Evolutionary conservation across 768 basidiomycete genomes (phyloP), one percentile per base, ranked within the genome.

Genomic region (Boletus reticulatus): DNA sequence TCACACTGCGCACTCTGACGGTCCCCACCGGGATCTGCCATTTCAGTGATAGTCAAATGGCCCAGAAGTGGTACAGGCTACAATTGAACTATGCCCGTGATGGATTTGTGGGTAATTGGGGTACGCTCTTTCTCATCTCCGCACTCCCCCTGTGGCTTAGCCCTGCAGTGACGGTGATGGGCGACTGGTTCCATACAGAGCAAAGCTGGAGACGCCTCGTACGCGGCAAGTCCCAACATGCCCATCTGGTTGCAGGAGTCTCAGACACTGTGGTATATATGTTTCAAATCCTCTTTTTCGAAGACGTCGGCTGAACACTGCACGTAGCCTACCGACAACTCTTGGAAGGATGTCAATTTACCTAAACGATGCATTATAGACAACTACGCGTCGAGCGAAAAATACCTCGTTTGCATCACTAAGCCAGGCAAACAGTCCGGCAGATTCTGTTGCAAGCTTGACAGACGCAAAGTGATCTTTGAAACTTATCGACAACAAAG

Each of bases 141-240:
- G 9, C 17, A 12, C 11, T 19, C 17, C 22, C 2, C 37, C 16
- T 43, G 4, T 16, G 5, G 10, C 22, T 42, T 1, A 29, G 29
- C 7, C 8, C 9, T 29, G 8, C 29, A 29, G 29, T 29, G 29
- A 29, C 29, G 29, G 46, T 27, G 16, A 48, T 7, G 2, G 57
- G 57, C 7, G 52, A 50, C 14, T 58, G 43, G 52, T 45, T 24
- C 5, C 14, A 20, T 2, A 58, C 52, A 1, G 37, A 29, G 10
- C 37, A n/a, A 10, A 43, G n/a, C 6, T 58, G 57, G 57, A 53
- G 57, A 22, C 57, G 57, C 8, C 39, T 58, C 17, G 22, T 34
- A 27, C 27, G 12, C 6, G 43, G 43, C 3, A 53, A 50, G 38
- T n/a, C 60, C 55, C 20, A 58, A 53, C 27, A 50, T n/a, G 50